phyloP scores from a whole-genome alignment of 2,329 filamentous ascomycete species.

The Aspergillus brasiliensis region DNA sequence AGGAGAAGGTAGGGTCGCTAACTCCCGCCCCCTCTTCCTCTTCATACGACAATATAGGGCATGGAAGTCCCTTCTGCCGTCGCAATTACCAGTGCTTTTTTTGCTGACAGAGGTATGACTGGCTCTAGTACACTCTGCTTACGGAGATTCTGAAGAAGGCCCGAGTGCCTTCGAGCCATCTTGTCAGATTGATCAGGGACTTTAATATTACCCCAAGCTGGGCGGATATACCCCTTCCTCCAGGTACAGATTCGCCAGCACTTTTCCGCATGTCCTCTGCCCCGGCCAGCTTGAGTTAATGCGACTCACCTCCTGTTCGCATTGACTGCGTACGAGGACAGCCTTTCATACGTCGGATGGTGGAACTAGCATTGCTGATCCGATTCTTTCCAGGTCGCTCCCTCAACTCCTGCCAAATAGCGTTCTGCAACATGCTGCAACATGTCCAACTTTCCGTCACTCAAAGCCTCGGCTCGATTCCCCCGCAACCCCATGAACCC shows the following conservation, averaged over 20 bases:
- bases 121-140: constrained; percentile 42
- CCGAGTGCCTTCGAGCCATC: constrained; percentile 38
- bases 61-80: not conserved
- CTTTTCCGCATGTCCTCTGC: constrained; percentile 11
- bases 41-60: not conserved
- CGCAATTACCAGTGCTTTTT: not conserved
- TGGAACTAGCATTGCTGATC: constrained; percentile 17
- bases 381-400: constrained; percentile 37
- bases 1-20: constrained; percentile 44
- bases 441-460: constrained; percentile 23
- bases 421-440: constrained; percentile 39
- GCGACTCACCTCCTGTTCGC: constrained; percentile 1
- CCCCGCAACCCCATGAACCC: constrained; percentile 27
- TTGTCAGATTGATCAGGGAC: constrained; percentile 43
- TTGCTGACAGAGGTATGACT: constrained; percentile 6
- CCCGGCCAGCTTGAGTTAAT: not conserved
- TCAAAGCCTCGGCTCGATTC: constrained; percentile 17
- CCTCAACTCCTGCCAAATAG: constrained; percentile 40
- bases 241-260: constrained; percentile 37
- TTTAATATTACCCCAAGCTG: constrained; percentile 40
- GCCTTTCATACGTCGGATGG: not conserved
- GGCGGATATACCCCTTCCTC: constrained; percentile 46
- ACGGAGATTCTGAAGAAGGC: constrained; percentile 47
- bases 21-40: too few species aligned
- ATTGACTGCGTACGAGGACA: not conserved